Evolutionary conservation across 1,139 yeast species (phyloP), one percentile per base, ranked within the genome.

Genomic region (Candida tunisiensis): DNA sequence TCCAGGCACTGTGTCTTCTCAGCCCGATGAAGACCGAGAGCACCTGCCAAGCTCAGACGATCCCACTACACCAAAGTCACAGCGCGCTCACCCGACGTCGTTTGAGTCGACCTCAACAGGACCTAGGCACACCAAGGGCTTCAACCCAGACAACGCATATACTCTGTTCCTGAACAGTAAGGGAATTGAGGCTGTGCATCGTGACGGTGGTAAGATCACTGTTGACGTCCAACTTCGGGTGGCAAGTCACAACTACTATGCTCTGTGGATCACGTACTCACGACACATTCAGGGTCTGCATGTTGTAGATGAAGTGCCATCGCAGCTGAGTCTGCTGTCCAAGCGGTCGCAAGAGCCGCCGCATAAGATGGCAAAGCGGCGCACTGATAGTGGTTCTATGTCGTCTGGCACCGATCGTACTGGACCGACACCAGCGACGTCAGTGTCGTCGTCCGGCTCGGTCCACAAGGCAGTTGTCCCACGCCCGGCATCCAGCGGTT

Each of bases 191-290:
- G 93, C 75, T 15, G 44, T 55, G 3, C 93, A 80, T 42, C 49
- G 69, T 22, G 88, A 78, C 48, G 93, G 93, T 0, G 57, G 66
- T 15, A 31, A 41, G 2, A 51, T 83, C 7, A 64, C 60, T 32
- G 62, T 85, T 23, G 95, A 85, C 51, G 69, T 79, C 8, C 95
- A 85, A 49, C 49, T 83, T 26, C 61, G 95, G 33, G 80, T 80
- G 4, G 60, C 79, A 12, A 64, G 69, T 14, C 47, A 57, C 13
- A 70, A 68, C 18, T 59, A 71, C 4, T 63, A 66, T 35, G 73
- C 80, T 3, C 49, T 83, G 14, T 85, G 95, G 95, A 62, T 85
- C n/a, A 80, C 94, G 0, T 83, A 78, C 45, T 74, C 92, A 1
- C 64, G 53, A 3, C 42, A 40, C 25, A 37, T 39, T 18, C 36